These are phyloP conservation scores for Glomus cerebriforme DNA, from an alignment of 192 early-diverging fungal species.

Conservation along the genomic window DNA sequence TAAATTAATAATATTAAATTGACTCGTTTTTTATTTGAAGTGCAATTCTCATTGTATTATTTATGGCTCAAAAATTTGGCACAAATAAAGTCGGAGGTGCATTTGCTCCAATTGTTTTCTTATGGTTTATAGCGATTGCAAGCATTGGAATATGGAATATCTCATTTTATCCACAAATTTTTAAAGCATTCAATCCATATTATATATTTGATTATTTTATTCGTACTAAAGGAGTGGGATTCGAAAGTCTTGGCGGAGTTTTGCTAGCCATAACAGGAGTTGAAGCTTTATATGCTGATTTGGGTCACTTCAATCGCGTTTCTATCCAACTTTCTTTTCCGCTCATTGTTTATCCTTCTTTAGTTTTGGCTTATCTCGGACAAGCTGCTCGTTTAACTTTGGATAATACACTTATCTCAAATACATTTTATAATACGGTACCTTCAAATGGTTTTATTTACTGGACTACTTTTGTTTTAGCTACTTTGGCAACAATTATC, in stretches of 20 bases:
- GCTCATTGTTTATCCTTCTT: slow-evolving; percentile 48
- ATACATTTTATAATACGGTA: slow-evolving; percentile 14
- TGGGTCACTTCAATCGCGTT: slow-evolving; percentile 53
- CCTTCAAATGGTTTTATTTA: background rate
- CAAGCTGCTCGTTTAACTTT: slow-evolving; percentile 36
- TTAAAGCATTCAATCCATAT: slow-evolving; percentile 52
- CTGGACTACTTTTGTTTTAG: slow-evolving; percentile 54
- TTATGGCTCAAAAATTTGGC: slow-evolving; percentile 52
- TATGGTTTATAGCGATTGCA: slow-evolving; percentile 52
- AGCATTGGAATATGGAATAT: slow-evolving; percentile 56
- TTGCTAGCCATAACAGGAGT: slow-evolving; percentile 57
- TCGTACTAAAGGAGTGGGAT: slow-evolving; percentile 34
- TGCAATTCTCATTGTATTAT: slow-evolving; percentile 45
- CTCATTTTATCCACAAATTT: slow-evolving; percentile 33
- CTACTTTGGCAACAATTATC: slow-evolving; percentile 56
- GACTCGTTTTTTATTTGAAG: background rate
- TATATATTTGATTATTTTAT: slow-evolving; percentile 38
- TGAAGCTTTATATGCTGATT: slow-evolving; percentile 59
- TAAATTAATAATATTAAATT: background rate
- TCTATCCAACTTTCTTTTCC: slow-evolving; percentile 52
- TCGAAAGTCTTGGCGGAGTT: slow-evolving; percentile 45
- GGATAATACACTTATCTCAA: background rate
- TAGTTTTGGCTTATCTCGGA: slow-evolving; percentile 53
- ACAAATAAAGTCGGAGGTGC: slow-evolving; percentile 41
- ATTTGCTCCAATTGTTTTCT: slow-evolving; percentile 48